phyloP scores from a whole-genome alignment of 108 stramenopile species.

The Discostella pseudostelligera region DNA sequence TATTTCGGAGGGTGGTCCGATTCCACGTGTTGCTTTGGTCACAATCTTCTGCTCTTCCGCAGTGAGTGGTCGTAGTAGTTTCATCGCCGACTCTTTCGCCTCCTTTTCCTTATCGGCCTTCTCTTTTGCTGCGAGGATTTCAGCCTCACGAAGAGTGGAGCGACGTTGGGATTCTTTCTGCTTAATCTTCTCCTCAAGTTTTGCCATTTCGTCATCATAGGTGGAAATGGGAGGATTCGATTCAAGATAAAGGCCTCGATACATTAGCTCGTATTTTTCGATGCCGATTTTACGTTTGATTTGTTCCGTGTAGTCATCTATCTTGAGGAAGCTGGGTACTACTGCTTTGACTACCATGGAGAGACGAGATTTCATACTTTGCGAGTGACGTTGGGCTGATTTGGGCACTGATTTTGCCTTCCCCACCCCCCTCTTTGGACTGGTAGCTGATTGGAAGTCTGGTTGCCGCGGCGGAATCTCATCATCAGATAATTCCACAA shows the following conservation, averaged over 20 bases:
- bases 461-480: neutral
- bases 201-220: neutral
- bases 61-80: constrained; percentile 65
- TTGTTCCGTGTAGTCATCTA: constrained; percentile 5
- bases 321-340: neutral
- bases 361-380: neutral
- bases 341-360: neutral
- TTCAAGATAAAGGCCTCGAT: neutral
- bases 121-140: constrained; percentile 18
- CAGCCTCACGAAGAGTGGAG: neutral
- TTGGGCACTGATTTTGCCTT: constrained; percentile 18
- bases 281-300: constrained; percentile 18
- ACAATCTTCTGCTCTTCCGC: constrained; percentile 62
- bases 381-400: constrained; percentile 14
- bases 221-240: neutral
- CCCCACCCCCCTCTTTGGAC: neutral
- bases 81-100: constrained; percentile 54
- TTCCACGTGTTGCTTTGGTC: constrained; percentile 51
- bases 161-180: constrained; percentile 10
- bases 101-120: constrained; percentile 44
- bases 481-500: neutral
- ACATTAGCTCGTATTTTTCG: constrained; percentile 13
- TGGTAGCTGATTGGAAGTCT: no score
- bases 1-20: constrained; percentile 49
- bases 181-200: constrained; percentile 14